Percentiles rank a stretch among this genome's conserved stretches.
Conservation (phyloP, 129 eudicot genomes). For the Flaveria sonorensis region DNA sequence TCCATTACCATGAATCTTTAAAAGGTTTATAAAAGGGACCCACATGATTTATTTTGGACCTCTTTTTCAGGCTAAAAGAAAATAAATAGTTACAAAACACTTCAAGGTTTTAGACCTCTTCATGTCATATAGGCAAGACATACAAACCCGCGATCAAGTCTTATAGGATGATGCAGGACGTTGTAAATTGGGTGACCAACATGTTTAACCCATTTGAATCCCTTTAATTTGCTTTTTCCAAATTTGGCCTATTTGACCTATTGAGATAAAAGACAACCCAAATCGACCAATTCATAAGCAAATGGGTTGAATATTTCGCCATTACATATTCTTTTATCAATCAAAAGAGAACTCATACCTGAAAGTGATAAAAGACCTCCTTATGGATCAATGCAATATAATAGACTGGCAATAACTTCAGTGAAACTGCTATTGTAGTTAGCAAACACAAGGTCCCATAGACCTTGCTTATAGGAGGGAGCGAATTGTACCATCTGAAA, state of each 20-base stretch:
- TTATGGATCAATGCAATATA: slow-evolving; percentile 23
- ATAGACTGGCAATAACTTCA: slow-evolving; percentile 15
- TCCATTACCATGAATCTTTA: neutral
- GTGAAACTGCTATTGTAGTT: slow-evolving; percentile 28
- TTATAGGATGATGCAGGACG: neutral
- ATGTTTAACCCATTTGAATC: neutral
- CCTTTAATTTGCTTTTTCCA: neutral
- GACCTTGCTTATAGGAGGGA: slow-evolving; percentile 25
- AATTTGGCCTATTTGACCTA: neutral
- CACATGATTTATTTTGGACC: neutral
- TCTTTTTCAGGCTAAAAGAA: neutral
- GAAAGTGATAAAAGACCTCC: slow-evolving; percentile 20
- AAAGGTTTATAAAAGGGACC: neutral
- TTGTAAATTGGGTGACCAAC: neutral
- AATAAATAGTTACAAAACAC: neutral
- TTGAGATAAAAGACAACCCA: neutral
- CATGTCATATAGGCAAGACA: neutral
- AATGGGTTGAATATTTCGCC: neutral
- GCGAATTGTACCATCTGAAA: slow-evolving; percentile 28
- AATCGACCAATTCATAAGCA: neutral
- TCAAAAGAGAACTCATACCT: slow-evolving; percentile 4
- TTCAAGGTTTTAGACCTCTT: neutral
- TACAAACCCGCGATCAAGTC: neutral
- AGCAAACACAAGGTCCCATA: slow-evolving; percentile 29
- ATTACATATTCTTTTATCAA: neutral